phyloP scores from a whole-genome alignment of 257 asterid genomes.

The Verbena officinalis region DNA sequence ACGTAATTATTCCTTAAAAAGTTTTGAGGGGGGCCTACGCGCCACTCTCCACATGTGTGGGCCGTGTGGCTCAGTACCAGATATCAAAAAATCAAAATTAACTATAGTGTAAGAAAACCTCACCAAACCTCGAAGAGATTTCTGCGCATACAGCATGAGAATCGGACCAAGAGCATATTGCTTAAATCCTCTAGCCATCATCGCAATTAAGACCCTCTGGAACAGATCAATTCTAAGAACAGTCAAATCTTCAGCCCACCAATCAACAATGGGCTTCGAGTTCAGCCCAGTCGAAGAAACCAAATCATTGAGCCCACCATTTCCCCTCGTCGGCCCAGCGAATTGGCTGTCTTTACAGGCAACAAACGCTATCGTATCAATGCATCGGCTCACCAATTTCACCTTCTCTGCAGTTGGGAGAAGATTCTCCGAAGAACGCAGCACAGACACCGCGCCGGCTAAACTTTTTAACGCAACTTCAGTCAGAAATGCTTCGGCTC shows the following conservation, averaged over 20 bases:
- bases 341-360: constrained; percentile 74
- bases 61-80: too few species aligned
- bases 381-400: constrained; percentile 71
- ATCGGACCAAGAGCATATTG: constrained; percentile 79
- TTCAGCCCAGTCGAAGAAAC: constrained; percentile 31
- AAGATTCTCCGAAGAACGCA: constrained; percentile 65
- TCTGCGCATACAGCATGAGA: constrained; percentile 82
- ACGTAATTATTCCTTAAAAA: too few species aligned
- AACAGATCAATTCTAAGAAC: constrained; percentile 73
- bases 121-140: constrained; percentile 95
- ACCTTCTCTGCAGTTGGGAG: constrained; percentile 75
- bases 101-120: constrained; percentile 48
- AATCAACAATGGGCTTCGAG: constrained; percentile 57
- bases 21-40: too few species aligned
- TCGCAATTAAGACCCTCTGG: constrained; percentile 75
- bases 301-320: constrained; percentile 32
- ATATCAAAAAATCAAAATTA: constrained; percentile 7
- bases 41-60: too few species aligned
- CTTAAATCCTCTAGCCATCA: constrained; percentile 79
- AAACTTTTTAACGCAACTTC: constrained; percentile 79
- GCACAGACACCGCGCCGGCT: constrained; percentile 67
- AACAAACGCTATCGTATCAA: constrained; percentile 65
- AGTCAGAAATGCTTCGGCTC: constrained; percentile 66
- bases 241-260: constrained; percentile 92
- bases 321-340: constrained; percentile 32